A percentile compares a stretch with the other conserved stretches of the same genome.
Conservation (phyloP, 495 filamentous ascomycete genomes). For the Aspergillus mulundensis region DNA sequence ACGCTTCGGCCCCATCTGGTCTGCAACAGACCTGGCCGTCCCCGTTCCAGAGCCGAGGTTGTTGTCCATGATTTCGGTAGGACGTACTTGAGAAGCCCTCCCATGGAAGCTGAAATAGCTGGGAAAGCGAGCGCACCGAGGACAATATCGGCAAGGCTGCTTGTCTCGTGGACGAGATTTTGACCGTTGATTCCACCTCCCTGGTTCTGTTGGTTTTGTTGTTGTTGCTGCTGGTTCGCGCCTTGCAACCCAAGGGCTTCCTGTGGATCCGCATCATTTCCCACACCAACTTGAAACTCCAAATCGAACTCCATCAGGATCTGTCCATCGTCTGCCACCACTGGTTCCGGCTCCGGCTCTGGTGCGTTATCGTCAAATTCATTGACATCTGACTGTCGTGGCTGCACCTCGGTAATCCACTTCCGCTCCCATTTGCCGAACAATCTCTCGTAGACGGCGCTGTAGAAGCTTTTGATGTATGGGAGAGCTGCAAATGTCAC, state of each 20-base stretch:
- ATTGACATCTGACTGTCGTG: slow-evolving; percentile 46
- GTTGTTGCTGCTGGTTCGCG: slow-evolving; percentile 24
- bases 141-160: slow-evolving; percentile 50
- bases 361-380: slow-evolving; percentile 44
- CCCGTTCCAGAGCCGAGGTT: slow-evolving; percentile 33
- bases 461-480: slow-evolving; percentile 63
- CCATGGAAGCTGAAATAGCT: slow-evolving; percentile 58
- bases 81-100: slow-evolving; percentile 58
- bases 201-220: slow-evolving; percentile 27
- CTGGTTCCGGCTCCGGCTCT: slow-evolving; percentile 39
- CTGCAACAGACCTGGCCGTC: slow-evolving; percentile 61
- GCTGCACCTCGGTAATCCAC: slow-evolving; percentile 64
- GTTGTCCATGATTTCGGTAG: slow-evolving; percentile 63
- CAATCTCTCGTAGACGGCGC: slow-evolving; percentile 58
- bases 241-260: slow-evolving; percentile 13
- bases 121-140: slow-evolving; percentile 64
- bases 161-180: slow-evolving; percentile 48
- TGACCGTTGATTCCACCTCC: slow-evolving; percentile 25
- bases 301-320: slow-evolving; percentile 46
- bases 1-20: slow-evolving; percentile 74
- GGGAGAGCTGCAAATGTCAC: slow-evolving; percentile 67
- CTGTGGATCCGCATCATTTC: slow-evolving; percentile 9
- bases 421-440: slow-evolving; percentile 59
- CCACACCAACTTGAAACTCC: slow-evolving; percentile 40
- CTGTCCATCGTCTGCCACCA: slow-evolving; percentile 37